A percentile compares a stretch with the other conserved stretches of the same genome.
phyloP scores from a whole-genome alignment of 2,329 filamentous ascomycete species.

The Lachnellula arida region DNA sequence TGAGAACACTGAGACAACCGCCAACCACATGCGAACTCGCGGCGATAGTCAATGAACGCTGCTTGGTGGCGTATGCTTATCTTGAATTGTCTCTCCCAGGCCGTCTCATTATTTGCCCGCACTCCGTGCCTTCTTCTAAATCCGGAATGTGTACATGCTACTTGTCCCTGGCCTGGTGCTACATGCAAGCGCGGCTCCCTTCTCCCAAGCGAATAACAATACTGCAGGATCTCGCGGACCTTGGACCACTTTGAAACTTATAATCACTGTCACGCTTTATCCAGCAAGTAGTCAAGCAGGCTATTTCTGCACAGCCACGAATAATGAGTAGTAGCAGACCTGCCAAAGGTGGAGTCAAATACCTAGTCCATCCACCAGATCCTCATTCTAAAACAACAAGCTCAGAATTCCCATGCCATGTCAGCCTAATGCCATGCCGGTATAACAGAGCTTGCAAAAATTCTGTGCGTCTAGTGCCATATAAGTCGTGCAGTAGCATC shows the following conservation, averaged over 20 bases:
- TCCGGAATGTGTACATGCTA: neutral
- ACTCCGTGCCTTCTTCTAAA: neutral
- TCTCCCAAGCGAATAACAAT: neutral
- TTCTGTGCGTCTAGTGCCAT: neutral
- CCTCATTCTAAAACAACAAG: neutral
- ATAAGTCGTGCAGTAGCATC: slow-evolving; percentile 1
- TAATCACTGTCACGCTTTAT: neutral
- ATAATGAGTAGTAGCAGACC: slow-evolving; percentile 6
- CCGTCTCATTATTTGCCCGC: neutral
- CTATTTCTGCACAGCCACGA: slow-evolving; percentile 3
- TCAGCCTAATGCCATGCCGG: neutral
- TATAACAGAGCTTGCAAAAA: neutral
- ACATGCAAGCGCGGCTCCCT: neutral
- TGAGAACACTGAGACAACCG: too few species aligned
- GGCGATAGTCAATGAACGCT: too few species aligned
- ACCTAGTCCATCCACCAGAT: too few species aligned
- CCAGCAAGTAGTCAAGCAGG: neutral
- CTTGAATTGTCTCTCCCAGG: neutral
- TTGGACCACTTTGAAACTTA: neutral
- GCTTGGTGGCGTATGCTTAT: slow-evolving; percentile 18
- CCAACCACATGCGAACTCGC: too few species aligned
- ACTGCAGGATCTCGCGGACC: neutral
- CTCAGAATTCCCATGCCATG: neutral
- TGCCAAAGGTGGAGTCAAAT: slow-evolving; percentile 2
- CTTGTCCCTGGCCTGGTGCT: neutral